Percentiles rank a stretch among this genome's conserved stretches.
These are phyloP conservation scores for Hypoxylon sp. DNA, from an alignment of 2,329 filamentous ascomycete genomes.

Conservation along the genomic window DNA sequence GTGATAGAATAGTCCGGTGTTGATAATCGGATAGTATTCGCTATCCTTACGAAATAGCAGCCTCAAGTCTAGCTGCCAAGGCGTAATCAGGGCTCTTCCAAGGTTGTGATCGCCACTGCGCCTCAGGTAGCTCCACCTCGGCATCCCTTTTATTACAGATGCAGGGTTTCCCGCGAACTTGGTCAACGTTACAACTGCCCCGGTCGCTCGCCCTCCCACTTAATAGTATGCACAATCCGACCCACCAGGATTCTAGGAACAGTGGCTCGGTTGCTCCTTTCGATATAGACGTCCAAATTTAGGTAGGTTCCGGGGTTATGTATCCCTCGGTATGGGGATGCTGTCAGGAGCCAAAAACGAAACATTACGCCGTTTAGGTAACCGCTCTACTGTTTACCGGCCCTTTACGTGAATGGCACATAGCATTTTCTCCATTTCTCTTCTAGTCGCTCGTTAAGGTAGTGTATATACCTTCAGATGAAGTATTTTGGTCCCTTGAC, in stretches of 20 bases:
- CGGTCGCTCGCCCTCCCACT: slow-evolving; percentile 3
- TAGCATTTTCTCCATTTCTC: slow-evolving; percentile 14
- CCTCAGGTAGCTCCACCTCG: slow-evolving; percentile 30
- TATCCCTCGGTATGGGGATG: slow-evolving; percentile 37
- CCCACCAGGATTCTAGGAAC: slow-evolving; percentile 28
- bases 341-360: slow-evolving; percentile 33
- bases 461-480: slow-evolving; percentile 16
- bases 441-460: slow-evolving; percentile 22
- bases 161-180: slow-evolving; percentile 36
- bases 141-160: slow-evolving; percentile 30
- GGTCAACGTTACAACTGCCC: slow-evolving; percentile 35
- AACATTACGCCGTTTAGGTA: slow-evolving; percentile 19
- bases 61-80: slow-evolving; percentile 35
- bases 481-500: slow-evolving; percentile 7
- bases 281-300: slow-evolving; percentile 39
- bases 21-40: slow-evolving; percentile 12
- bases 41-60: slow-evolving; percentile 23
- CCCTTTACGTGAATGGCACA: slow-evolving; percentile 19
- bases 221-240: slow-evolving; percentile 26
- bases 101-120: slow-evolving; percentile 43
- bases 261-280: slow-evolving; percentile 39
- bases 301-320: slow-evolving; percentile 25
- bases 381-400: slow-evolving; percentile 19
- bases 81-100: slow-evolving; percentile 22
- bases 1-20: slow-evolving; percentile 5